Base-by-base conservation (phyloP, 2,329 filamentous ascomycete genomes). In the Fusarium sp. region DNA sequence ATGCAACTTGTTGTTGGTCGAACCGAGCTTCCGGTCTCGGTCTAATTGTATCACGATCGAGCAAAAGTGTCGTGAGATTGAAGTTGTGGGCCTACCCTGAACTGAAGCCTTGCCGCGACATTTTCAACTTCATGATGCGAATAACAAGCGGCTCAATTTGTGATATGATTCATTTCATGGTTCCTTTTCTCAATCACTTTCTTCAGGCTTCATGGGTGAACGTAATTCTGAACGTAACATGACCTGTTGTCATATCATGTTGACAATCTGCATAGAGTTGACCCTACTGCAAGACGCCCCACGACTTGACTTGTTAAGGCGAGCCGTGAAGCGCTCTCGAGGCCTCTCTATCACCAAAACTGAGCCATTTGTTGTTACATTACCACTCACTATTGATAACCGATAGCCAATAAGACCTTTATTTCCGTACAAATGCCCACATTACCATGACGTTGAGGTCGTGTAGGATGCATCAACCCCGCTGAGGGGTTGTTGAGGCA, bases 391-490 rank as follows among this genome's bases (percentile, higher is more conserved):
- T 38, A 41, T 31, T 56, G 17, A 57, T 66, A 66, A 35, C 58
- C 58, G 38, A 58, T 39, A 49, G 52, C 76, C 76, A 78, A 78
- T 78, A 5, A 67, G 55, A 63, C 60, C 47, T 38, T 36, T 24
- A 18, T 47, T 15, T 12, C 15, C 18, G 17, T n/a, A 22, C 54
- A 61, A 24, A 68, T 66, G 51, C 56, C 66, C 76, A 75, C 26
- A n/a, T 45, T 26, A 28, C 47, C 22, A 72, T 78, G 75, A 76
- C 73, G 71, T 75, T 69, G 49, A 69, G 49, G 18, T 47, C 15
- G 15, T 36, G 41, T 59, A 18, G 39, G 42, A 47, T 67, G 52
- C 61, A 58, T 61, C 44, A 72, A 73, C 76, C 76, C 76, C 76
- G 76, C 76, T 70, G 73, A 61, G 72, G 65, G 69, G 72, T 61